These are phyloP conservation scores for Curvularia eragrostidis DNA, from an alignment of 2,329 filamentous ascomycete species.

Conservation along the genomic window DNA sequence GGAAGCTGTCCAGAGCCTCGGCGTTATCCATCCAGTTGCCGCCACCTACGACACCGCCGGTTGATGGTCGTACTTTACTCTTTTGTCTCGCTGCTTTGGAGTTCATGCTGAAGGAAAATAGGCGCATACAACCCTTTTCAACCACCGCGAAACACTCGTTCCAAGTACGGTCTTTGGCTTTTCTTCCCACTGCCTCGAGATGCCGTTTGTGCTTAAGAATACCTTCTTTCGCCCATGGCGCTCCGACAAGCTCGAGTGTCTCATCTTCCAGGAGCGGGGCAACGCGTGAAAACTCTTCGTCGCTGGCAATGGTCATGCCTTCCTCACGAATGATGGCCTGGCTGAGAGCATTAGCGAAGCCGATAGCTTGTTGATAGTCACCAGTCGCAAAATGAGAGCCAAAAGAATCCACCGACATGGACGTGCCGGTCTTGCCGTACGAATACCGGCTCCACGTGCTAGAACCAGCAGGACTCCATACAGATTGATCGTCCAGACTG, in stretches of 20 bases:
- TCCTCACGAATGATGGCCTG: conserved; percentile 97
- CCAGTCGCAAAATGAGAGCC: conserved; percentile 75
- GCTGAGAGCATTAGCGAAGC: conserved; percentile 94
- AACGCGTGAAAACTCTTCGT: conserved; percentile 65
- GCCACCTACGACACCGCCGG: conserved; percentile 80
- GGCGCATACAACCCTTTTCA: conserved; percentile 89
- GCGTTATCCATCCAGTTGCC: conserved; percentile 99
- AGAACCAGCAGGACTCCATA: conserved; percentile 91
- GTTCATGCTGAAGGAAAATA: conserved; percentile 90
- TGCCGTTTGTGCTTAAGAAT: conserved; percentile 97
- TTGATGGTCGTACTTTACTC: conserved; percentile 61
- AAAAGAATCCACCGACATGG: conserved; percentile 91
- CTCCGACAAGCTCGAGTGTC: conserved; percentile 84
- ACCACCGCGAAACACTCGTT: conserved; percentile 94
- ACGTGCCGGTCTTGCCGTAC: conserved; percentile 86
- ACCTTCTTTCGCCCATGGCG: conserved; percentile 98
- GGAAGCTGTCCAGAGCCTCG: conserved; percentile 84
- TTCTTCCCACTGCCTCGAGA: conserved; percentile 86
- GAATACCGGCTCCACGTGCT: conserved; percentile 97
- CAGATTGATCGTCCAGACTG: conserved; percentile 88
- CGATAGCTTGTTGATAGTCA: conserved; percentile 95
- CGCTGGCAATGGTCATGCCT: conserved; percentile 61
- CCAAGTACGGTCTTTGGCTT: conserved; percentile 94
- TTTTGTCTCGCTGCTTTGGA: conserved; percentile 76
- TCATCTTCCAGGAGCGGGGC: conserved; percentile 86